A percentile compares a stretch with the other conserved stretches of the same genome.
These are phyloP conservation scores for Cryptococcus deneoformans DNA, from an alignment of 1,284 basidiomycete species.

Conservation along the genomic window DNA sequence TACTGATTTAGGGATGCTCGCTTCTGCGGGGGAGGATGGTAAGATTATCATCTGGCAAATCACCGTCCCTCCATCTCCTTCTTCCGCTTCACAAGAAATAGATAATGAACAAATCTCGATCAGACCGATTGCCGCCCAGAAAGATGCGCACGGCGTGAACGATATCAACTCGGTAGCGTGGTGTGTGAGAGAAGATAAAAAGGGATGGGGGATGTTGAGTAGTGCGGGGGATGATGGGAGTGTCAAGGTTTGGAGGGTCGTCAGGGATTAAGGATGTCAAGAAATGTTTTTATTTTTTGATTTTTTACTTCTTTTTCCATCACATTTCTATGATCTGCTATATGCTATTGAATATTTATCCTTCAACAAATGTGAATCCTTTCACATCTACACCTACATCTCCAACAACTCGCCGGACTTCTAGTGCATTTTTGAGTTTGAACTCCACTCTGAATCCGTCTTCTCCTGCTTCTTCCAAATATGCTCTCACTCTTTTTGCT, in stretches of 20 bases:
- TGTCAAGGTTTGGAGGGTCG: constrained; percentile 54
- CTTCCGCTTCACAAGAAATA: constrained; percentile 6
- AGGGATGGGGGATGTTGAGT: constrained; percentile 48
- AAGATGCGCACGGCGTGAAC: constrained; percentile 50
- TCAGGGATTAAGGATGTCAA: background rate
- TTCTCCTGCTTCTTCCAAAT: too few species aligned
- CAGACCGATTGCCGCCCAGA: constrained; percentile 29
- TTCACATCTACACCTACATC: too few species aligned
- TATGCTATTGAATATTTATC: too few species aligned
- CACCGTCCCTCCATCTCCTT: constrained; percentile 12
- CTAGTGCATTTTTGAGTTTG: too few species aligned
- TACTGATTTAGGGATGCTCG: constrained; percentile 52
- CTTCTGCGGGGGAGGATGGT: constrained; percentile 57
- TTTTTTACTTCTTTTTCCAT: too few species aligned
- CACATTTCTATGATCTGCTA: too few species aligned
- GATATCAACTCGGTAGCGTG: constrained; percentile 57
- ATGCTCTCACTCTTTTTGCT: too few species aligned
- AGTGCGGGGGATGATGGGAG: constrained; percentile 58
- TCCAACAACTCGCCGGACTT: too few species aligned
- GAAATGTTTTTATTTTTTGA: too few species aligned
- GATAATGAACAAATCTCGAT: constrained; percentile 10
- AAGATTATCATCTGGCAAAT: constrained; percentile 55
- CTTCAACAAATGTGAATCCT: too few species aligned
- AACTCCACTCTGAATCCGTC: too few species aligned
- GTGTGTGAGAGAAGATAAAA: constrained; percentile 46